Evolutionary conservation across 2,329 filamentous ascomycete species (phyloP).

Genomic region (Cordyceps sp.): DNA sequence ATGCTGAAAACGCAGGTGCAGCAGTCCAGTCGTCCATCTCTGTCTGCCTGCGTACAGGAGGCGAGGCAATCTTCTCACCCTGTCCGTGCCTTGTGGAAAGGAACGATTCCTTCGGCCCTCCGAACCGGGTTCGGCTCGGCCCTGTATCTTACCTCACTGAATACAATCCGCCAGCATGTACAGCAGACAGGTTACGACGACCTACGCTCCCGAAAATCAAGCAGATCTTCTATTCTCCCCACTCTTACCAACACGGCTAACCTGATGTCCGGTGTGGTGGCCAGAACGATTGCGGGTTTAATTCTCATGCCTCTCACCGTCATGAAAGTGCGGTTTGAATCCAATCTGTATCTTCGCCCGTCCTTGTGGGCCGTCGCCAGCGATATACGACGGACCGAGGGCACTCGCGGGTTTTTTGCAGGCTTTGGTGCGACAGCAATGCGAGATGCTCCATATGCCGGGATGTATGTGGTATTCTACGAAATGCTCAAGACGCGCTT

Average conservation of each 20-base stretch:
- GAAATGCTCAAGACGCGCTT: constrained; percentile 62
- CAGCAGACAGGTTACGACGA: constrained; percentile 10
- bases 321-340: constrained; percentile 93
- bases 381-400: constrained; percentile 60
- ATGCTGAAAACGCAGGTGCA: constrained; percentile 93
- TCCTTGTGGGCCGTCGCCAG: constrained; percentile 55
- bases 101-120: constrained; percentile 80
- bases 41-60: constrained; percentile 22
- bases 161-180: constrained; percentile 58
- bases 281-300: constrained; percentile 74
- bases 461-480: constrained; percentile 87
- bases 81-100: constrained; percentile 71
- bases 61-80: constrained; percentile 39
- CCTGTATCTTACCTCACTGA: constrained; percentile 83
- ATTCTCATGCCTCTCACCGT: constrained; percentile 92
- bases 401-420: constrained; percentile 72
- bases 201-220: constrained; percentile 7
- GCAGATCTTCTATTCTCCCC: constrained; percentile 54
- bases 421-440: constrained; percentile 90
- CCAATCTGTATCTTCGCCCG: constrained; percentile 66
- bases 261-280: constrained; percentile 66
- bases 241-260: constrained; percentile 75
- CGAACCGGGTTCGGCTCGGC: constrained; percentile 87
- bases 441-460: constrained; percentile 90
- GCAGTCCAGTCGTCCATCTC: constrained; percentile 58